phyloP scores from a whole-genome alignment of 2,329 filamentous ascomycete genomes.

The Alternaria solani region DNA sequence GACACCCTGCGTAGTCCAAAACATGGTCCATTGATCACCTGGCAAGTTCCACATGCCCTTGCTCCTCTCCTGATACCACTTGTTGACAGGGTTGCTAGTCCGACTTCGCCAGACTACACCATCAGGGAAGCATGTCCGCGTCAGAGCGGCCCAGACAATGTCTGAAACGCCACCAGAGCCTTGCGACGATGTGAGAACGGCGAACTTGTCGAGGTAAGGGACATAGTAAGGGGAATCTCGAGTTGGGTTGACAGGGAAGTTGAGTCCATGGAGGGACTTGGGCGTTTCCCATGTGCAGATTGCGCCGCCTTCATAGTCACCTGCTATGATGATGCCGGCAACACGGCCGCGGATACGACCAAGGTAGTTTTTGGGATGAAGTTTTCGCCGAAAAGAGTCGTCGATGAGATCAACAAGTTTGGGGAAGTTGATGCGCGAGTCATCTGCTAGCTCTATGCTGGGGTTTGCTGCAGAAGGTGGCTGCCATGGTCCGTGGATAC shows the following conservation, averaged over 20 bases:
- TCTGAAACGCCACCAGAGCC: constrained; percentile 93
- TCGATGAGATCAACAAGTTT: constrained; percentile 88
- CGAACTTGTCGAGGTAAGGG: constrained; percentile 97
- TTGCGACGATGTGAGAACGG: constrained; percentile 86
- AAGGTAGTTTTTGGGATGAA: constrained; percentile 86
- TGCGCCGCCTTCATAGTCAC: constrained; percentile 94
- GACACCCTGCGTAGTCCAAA: constrained; percentile 83
- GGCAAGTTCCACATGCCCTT: constrained; percentile 82
- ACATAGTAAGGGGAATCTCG: constrained; percentile 66
- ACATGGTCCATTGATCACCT: constrained; percentile 94
- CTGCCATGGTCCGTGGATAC: constrained; percentile 68
- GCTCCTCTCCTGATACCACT: constrained; percentile 97
- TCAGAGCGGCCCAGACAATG: constrained; percentile 96
- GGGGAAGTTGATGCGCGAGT: constrained; percentile 81
- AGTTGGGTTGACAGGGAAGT: not conserved
- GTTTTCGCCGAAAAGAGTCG: constrained; percentile 85
- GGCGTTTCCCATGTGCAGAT: constrained; percentile 94
- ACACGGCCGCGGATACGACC: constrained; percentile 79
- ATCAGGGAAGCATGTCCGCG: constrained; percentile 82
- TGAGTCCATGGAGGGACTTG: constrained; percentile 56
- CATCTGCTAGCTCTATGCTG: constrained; percentile 72
- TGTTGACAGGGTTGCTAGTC: constrained; percentile 93
- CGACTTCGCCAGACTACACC: constrained; percentile 94
- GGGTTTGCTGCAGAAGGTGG: constrained; percentile 67
- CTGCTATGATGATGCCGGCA: constrained; percentile 92